Base-by-base conservation (phyloP, 305 asterid genomes). In the Fraxinus paxiana region DNA sequence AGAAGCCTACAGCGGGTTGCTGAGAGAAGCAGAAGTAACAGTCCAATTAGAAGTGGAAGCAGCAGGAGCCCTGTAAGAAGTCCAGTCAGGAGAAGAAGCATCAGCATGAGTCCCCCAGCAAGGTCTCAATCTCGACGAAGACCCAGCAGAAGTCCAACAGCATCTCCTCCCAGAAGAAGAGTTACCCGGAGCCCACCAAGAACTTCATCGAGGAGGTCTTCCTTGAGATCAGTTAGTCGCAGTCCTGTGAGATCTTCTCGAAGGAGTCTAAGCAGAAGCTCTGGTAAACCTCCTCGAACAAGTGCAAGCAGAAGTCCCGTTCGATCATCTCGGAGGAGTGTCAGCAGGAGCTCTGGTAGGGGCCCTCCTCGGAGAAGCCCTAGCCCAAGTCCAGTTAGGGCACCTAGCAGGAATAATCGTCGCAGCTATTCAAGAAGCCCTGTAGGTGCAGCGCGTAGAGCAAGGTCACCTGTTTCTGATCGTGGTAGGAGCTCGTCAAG, bases 401-500 rank as follows among this genome's bases (percentile, higher is more conserved):
- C 88, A 9, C 90, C 94, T 76, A 87, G 91, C 85, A 91, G 95
- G 85, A 82, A 78, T 79, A 87, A 81, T 65, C 92, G 94, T 56
- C 91, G 89, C 76, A 90, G 97, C 89, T 84, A 88, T 89, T 92
- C 98, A 31, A 91, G 92, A 81, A 92, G 97, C 81, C 97, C 98
- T 28, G 88, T 82, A 35, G 81, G 88, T 82, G 79, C 86, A 15
- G 90, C 87, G 76, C 92, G 91, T 37, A 86, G 94, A 84, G 93
- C 72, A 7, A 90, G 93, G 80, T 93, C 98, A 48, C 97, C 97
- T 9, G 83, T 80, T 8, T 80, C 90, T 82, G 92, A 80, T 75
- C 97, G 88, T 83, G 89, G 92, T 61, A 90, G 93, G 84, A 95
- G 98, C 87, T 90, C 92, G 8, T 96, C 99, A 46, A 96, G 97